phyloP scores from a whole-genome alignment of 768 basidiomycete genomes.

The Kondoa malvinella region DNA sequence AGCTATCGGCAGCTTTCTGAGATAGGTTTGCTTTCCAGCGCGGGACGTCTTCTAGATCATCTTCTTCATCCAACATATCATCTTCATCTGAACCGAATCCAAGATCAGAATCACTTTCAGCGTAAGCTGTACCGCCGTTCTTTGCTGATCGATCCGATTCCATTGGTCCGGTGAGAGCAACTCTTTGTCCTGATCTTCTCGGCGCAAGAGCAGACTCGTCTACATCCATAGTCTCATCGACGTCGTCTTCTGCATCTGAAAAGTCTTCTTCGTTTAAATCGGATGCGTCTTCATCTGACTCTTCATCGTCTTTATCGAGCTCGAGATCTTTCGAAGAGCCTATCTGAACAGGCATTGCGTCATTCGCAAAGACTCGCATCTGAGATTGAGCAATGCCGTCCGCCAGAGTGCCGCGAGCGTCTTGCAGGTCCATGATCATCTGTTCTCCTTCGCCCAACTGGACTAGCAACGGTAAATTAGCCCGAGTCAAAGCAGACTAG shows the following conservation, averaged over 20 bases:
- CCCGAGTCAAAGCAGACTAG: background rate
- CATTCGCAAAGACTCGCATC: conserved; percentile 67
- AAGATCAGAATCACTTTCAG: conserved; percentile 1
- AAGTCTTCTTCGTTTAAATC: conserved; percentile 33
- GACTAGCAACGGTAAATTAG: background rate
- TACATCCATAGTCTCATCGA: conserved; percentile 14
- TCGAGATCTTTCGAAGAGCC: conserved; percentile 26
- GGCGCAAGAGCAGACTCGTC: background rate
- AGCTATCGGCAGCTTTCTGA: conserved; percentile 38
- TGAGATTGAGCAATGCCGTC: conserved; percentile 63
- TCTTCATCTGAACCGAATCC: conserved; percentile 27
- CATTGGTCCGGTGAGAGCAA: conserved; percentile 30
- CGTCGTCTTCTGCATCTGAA: conserved; percentile 30
- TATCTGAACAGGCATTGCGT: conserved; percentile 45
- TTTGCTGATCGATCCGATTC: background rate
- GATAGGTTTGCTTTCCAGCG: conserved; percentile 59
- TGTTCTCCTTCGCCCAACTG: conserved; percentile 68
- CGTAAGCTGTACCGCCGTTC: background rate
- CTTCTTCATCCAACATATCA: conserved; percentile 36
- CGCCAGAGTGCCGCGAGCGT: conserved; percentile 60
- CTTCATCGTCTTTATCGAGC: conserved; percentile 24
- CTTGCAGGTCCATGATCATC: conserved; percentile 96
- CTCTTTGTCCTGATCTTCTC: conserved; percentile 6
- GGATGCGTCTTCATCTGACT: conserved; percentile 21
- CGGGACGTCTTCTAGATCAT: conserved; percentile 39